Evolutionary conservation across 2,329 filamentous ascomycete genomes (phyloP).

Genomic region (Alternaria atra): DNA sequence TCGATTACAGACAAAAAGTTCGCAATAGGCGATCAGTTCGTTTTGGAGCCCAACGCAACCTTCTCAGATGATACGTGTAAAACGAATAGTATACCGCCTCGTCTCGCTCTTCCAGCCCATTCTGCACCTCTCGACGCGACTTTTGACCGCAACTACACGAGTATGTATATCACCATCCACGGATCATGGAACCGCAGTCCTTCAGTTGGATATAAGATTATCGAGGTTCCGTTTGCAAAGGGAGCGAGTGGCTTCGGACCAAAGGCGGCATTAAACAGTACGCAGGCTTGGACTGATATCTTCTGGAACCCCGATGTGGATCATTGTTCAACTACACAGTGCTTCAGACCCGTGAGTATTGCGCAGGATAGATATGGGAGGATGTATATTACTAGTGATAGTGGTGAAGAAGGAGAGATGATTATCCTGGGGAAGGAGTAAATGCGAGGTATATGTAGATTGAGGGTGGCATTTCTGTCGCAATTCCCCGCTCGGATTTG

Average conservation of each 20-base stretch:
- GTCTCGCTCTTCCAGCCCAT: constrained; percentile 35
- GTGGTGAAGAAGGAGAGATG: constrained; percentile 38
- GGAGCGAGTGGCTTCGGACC: constrained; percentile 23
- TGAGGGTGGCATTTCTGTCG: not conserved
- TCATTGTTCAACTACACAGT: constrained; percentile 39
- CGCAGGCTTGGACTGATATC: constrained; percentile 31
- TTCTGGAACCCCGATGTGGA: constrained; percentile 35
- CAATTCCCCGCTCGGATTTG: not conserved
- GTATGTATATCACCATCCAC: constrained; percentile 41
- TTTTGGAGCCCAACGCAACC: constrained; percentile 40
- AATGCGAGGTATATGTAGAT: not conserved
- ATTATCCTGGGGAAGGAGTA: constrained; percentile 35
- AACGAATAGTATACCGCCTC: constrained; percentile 23
- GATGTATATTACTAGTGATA: constrained; percentile 45
- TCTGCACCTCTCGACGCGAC: constrained; percentile 40
- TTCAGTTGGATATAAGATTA: constrained; percentile 36
- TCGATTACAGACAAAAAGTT: constrained; percentile 36
- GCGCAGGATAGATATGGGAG: constrained; percentile 34
- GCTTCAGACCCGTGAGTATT: constrained; percentile 42
- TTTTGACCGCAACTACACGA: constrained; percentile 36
- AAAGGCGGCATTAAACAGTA: constrained; percentile 16
- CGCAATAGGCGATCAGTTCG: constrained; percentile 39
- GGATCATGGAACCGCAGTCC: constrained; percentile 40
- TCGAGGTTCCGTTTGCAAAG: constrained; percentile 32
- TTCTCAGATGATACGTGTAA: constrained; percentile 39